Percentiles rank a stretch among this genome's conserved stretches.
phyloP scores from a whole-genome alignment of 2,329 filamentous ascomycete species.

The Aspergillus transmontanensis region DNA sequence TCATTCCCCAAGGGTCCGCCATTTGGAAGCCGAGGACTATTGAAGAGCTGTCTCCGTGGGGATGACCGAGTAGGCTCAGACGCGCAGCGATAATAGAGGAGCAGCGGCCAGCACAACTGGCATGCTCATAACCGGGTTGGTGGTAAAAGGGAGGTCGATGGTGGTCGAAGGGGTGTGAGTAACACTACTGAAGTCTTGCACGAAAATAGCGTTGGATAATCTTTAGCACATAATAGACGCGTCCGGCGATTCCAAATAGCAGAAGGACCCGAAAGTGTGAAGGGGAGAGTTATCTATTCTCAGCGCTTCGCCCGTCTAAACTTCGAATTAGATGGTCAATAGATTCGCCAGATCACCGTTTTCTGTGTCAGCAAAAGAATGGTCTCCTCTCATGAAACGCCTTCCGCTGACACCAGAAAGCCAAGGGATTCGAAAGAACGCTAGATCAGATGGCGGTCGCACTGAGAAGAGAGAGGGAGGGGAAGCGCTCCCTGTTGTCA shows the following conservation, averaged over 20 bases:
- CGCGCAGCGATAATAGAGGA: conserved; percentile 20
- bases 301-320: neutral
- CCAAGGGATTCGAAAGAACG: conserved; percentile 1
- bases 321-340: neutral
- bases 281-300: neutral
- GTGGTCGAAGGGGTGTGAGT: conserved; percentile 7
- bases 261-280: neutral
- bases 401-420: neutral
- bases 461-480: conserved; percentile 1
- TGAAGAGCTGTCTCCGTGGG: conserved; percentile 12
- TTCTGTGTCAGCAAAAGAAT: neutral
- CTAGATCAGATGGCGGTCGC: neutral
- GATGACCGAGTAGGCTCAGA: conserved; percentile 29
- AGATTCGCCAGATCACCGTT: neutral
- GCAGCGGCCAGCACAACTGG: conserved; percentile 21
- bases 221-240: conserved; percentile 4
- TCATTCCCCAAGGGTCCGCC: conserved; percentile 17
- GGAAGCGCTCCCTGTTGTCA: neutral
- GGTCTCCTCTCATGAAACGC: neutral
- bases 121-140: conserved; percentile 29
- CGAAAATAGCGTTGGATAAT: neutral
- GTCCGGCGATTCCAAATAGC: neutral
- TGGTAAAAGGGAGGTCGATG: conserved; percentile 5
- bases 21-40: conserved; percentile 20
- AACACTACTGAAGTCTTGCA: neutral